Evolutionary conservation across 805 yeast genomes (phyloP).

Genomic region (Spathaspora hagerdaliae): DNA sequence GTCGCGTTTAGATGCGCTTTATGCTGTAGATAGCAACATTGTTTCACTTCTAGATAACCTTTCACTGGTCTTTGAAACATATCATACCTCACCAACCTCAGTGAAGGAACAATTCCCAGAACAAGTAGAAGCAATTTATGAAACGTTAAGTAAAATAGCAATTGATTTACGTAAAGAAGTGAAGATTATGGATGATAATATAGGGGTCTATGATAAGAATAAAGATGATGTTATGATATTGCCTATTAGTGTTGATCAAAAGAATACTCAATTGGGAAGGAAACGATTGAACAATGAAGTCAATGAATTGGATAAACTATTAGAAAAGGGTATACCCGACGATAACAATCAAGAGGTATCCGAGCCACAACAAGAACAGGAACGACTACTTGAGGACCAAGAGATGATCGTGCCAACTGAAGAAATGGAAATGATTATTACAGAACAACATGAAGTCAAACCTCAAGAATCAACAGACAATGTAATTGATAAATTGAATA

Average conservation of each 20-base stretch:
- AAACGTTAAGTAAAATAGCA: slow-evolving; percentile 54
- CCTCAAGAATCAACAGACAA: slow-evolving; percentile 1
- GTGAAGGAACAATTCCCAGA: slow-evolving; percentile 37
- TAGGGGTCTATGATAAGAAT: slow-evolving; percentile 43
- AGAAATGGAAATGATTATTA: background rate
- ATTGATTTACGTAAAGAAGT: slow-evolving; percentile 63
- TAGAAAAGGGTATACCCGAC: slow-evolving; percentile 3
- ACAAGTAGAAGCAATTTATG: slow-evolving; percentile 48
- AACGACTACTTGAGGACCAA: background rate
- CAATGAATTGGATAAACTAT: slow-evolving; percentile 11
- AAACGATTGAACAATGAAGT: slow-evolving; percentile 52
- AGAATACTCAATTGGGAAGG: slow-evolving; percentile 64
- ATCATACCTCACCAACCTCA: slow-evolving; percentile 18
- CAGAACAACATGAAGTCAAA: background rate
- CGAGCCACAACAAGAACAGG: background rate
- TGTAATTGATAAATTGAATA: slow-evolving; percentile 2
- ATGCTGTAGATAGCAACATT: slow-evolving; percentile 49
- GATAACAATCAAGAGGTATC: background rate
- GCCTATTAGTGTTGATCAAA: slow-evolving; percentile 66
- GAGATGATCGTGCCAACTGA: slow-evolving; percentile 1
- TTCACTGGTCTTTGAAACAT: slow-evolving; percentile 43
- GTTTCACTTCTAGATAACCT: slow-evolving; percentile 49
- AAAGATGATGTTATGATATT: slow-evolving; percentile 49
- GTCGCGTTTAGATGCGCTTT: slow-evolving; percentile 48
- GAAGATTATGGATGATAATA: slow-evolving; percentile 56